Conservation (phyloP, 2,329 filamentous ascomycete species). For the Botryotinia globosa region DNA sequence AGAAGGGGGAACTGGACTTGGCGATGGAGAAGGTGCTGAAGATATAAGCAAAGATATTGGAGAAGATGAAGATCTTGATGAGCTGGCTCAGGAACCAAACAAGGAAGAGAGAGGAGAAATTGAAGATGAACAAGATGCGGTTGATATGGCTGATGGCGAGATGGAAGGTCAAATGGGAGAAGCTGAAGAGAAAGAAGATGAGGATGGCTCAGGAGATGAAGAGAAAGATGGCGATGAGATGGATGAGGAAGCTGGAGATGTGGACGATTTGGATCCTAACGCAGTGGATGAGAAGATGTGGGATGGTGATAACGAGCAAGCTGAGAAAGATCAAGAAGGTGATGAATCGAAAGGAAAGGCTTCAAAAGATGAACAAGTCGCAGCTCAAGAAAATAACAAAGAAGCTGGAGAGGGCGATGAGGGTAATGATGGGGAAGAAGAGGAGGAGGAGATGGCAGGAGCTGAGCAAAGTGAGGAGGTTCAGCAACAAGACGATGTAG, state of each 20-base stretch:
- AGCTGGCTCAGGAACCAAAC: constrained; percentile 82
- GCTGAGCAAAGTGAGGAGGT: constrained; percentile 57
- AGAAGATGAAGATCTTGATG: constrained; percentile 87
- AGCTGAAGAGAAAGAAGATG: constrained; percentile 58
- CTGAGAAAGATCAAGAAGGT: constrained; percentile 77
- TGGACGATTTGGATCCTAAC: constrained; percentile 84
- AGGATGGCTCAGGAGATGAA: constrained; percentile 62
- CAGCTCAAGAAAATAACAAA: constrained; percentile 55
- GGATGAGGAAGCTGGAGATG: constrained; percentile 86
- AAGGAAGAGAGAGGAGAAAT: constrained; percentile 59
- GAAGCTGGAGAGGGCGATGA: constrained; percentile 52
- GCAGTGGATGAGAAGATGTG: constrained; percentile 98
- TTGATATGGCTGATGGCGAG: constrained; percentile 91
- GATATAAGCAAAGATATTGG: constrained; percentile 97
- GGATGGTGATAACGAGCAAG: constrained; percentile 79
- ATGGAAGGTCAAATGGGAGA: constrained; percentile 82
- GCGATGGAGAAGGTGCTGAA: constrained; percentile 90
- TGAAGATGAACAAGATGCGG: constrained; percentile 77
- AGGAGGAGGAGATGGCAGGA: constrained; percentile 47
- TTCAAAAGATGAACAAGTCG: constrained; percentile 52
- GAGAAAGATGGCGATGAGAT: constrained; percentile 66
- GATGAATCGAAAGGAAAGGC: constrained; percentile 69
- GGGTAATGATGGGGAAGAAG: constrained; percentile 53
- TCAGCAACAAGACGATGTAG: constrained; percentile 50
- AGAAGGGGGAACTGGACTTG: constrained; percentile 88